Conservation (phyloP, 2,329 filamentous ascomycete species). For the Xylaria digitata region DNA sequence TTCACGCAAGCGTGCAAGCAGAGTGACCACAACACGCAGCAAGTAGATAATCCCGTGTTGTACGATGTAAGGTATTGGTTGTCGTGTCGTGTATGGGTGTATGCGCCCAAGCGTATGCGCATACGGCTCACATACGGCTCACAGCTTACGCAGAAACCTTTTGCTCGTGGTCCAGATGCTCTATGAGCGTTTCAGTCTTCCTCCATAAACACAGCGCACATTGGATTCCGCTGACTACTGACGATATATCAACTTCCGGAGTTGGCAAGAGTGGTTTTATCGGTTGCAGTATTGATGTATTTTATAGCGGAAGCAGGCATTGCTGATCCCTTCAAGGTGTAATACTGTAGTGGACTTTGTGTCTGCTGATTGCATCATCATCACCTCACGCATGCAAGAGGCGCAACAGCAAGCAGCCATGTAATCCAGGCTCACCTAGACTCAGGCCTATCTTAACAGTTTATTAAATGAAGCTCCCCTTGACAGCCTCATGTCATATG, state of each 20-base stretch:
- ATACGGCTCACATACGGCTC: constrained; percentile 35
- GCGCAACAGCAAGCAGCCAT: constrained; percentile 13
- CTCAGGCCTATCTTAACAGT: constrained; percentile 54
- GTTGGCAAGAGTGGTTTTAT: neutral
- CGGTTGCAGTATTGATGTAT: neutral
- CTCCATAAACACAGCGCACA: constrained; percentile 11
- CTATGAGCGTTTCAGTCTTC: constrained; percentile 25
- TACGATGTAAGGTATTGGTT: constrained; percentile 21
- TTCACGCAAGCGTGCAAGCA: constrained; percentile 2
- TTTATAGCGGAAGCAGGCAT: neutral
- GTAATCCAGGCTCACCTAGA: constrained; percentile 29
- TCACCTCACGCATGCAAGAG: constrained; percentile 14
- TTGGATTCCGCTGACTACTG: constrained; percentile 8
- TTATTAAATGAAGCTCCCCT: constrained; percentile 30
- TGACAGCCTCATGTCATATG: constrained; percentile 44
- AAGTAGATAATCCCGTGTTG: constrained; percentile 5
- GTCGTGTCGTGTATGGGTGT: constrained; percentile 15
- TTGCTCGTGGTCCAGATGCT: constrained; percentile 10
- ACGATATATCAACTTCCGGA: constrained; percentile 12
- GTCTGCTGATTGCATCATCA: constrained; percentile 20
- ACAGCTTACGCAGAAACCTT: constrained; percentile 28
- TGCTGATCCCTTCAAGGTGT: neutral
- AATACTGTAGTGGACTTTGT: constrained; percentile 11
- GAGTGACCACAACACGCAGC: constrained; percentile 5
- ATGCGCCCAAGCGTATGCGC: constrained; percentile 20